Conservation (phyloP, 208 protist species). For the Phytomonas francai region DNA sequence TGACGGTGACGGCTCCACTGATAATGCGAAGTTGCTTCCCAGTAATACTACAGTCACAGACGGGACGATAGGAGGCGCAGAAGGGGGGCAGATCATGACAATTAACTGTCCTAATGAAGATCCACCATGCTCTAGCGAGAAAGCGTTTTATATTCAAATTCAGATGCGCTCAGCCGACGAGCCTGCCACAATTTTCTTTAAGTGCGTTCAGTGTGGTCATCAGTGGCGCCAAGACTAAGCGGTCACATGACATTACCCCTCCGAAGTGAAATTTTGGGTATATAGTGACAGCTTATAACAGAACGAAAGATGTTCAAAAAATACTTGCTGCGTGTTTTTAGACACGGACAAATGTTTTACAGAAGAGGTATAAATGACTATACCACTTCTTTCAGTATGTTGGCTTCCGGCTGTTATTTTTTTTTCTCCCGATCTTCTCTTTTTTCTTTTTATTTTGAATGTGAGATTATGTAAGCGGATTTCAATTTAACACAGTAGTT, state of each 20-base stretch:
- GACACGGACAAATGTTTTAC: neutral
- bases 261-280: neutral
- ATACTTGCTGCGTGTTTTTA: neutral
- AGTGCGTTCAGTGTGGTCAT: slow-evolving; percentile 91
- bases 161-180: slow-evolving; percentile 98
- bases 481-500: neutral
- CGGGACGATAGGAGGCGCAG: slow-evolving; percentile 15
- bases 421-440: neutral
- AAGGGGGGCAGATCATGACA: slow-evolving; percentile 82
- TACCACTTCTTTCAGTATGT: neutral
- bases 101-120: slow-evolving; percentile 76
- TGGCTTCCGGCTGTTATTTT: neutral
- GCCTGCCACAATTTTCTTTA: slow-evolving; percentile 96
- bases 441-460: neutral
- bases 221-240: slow-evolving; percentile 87
- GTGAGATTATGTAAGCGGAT: neutral
- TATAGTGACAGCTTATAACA: neutral
- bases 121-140: slow-evolving; percentile 60
- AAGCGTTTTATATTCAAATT: slow-evolving; percentile 93
- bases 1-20: neutral
- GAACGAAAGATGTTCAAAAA: neutral
- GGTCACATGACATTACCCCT: neutral
- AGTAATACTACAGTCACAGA: neutral
- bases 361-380: neutral
- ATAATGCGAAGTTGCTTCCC: neutral